Evolutionary conservation across 768 basidiomycete species (phyloP).

Genomic region (Lactarius pseudohatsudake): DNA sequence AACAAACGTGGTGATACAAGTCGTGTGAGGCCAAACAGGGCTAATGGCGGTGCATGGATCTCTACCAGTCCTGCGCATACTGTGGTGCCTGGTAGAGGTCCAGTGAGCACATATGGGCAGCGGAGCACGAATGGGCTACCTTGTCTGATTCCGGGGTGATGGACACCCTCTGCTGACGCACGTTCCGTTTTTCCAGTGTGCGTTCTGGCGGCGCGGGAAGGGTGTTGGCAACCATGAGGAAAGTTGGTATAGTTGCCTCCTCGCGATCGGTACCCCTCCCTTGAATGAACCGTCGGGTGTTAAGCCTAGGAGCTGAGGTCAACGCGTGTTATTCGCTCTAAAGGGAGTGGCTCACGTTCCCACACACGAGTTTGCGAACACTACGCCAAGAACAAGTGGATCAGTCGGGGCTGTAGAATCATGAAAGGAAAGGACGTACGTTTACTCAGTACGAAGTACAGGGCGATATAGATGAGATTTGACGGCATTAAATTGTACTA

Average conservation of each 20-base stretch:
- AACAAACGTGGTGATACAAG: slow-evolving; percentile 25
- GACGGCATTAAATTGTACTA: slow-evolving; percentile 56
- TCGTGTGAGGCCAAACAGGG: neutral
- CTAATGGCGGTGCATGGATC: neutral
- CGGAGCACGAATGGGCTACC: neutral
- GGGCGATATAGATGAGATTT: slow-evolving; percentile 59
- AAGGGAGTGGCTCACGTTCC: slow-evolving; percentile 24
- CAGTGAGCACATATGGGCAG: slow-evolving; percentile 8
- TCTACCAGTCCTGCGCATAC: slow-evolving; percentile 23
- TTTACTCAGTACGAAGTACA: slow-evolving; percentile 68
- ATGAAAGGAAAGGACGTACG: slow-evolving; percentile 17
- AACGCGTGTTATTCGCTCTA: neutral
- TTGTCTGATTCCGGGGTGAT: slow-evolving; percentile 21
- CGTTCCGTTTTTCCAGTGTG: neutral
- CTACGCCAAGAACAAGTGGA: slow-evolving; percentile 5
- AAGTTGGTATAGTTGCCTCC: slow-evolving; percentile 26
- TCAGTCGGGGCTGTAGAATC: neutral
- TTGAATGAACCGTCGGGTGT: slow-evolving; percentile 26
- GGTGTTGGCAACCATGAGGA: slow-evolving; percentile 28
- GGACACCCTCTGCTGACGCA: slow-evolving; percentile 21
- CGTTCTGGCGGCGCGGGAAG: slow-evolving; percentile 4
- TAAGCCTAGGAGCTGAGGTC: slow-evolving; percentile 15
- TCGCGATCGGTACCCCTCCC: slow-evolving; percentile 29
- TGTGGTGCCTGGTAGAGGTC: slow-evolving; percentile 13
- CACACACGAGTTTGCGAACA: slow-evolving; percentile 30